These are phyloP conservation scores for Rhypophila decipiens DNA, from an alignment of 495 filamentous ascomycete species.

Conservation along the genomic window DNA sequence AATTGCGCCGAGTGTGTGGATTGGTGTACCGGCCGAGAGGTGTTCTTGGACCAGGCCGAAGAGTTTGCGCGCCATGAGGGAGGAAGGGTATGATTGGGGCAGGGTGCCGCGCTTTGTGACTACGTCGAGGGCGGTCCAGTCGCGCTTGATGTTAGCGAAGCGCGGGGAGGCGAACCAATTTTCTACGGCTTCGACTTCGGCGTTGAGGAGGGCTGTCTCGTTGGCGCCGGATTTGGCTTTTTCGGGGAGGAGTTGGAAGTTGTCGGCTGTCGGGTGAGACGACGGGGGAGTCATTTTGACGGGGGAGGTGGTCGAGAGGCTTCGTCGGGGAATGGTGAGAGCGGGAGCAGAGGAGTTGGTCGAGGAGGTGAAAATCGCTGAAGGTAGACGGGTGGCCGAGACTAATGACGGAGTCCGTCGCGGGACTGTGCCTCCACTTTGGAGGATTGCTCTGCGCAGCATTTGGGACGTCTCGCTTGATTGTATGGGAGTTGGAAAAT, in stretches of 20 bases:
- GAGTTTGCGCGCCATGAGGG: constrained; percentile 86
- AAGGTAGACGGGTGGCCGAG: too few species aligned
- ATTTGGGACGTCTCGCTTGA: constrained; percentile 6
- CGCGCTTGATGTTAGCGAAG: constrained; percentile 82
- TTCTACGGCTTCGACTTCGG: constrained; percentile 74
- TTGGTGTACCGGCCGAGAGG: constrained; percentile 69
- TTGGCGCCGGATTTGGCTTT: constrained; percentile 63
- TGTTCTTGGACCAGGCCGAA: constrained; percentile 79
- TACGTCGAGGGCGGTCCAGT: constrained; percentile 84
- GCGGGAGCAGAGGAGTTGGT: neutral
- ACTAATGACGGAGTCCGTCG: too few species aligned
- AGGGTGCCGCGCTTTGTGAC: constrained; percentile 87
- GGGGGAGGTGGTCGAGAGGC: constrained; percentile 17
- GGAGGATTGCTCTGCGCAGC: constrained; percentile 20
- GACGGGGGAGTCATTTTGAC: constrained; percentile 19
- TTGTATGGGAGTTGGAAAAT: too few species aligned
- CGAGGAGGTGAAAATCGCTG: too few species aligned
- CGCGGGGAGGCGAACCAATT: constrained; percentile 82
- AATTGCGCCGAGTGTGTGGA: constrained; percentile 96
- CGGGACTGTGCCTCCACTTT: constrained; percentile 22
- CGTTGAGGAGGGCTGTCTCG: constrained; percentile 74
- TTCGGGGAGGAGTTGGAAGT: constrained; percentile 74
- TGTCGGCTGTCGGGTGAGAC: constrained; percentile 36
- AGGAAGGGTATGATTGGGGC: constrained; percentile 82
- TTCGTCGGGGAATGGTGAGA: constrained; percentile 4